Conservation (phyloP, 2,329 filamentous ascomycete genomes). For the Aspergillus amoenus region DNA sequence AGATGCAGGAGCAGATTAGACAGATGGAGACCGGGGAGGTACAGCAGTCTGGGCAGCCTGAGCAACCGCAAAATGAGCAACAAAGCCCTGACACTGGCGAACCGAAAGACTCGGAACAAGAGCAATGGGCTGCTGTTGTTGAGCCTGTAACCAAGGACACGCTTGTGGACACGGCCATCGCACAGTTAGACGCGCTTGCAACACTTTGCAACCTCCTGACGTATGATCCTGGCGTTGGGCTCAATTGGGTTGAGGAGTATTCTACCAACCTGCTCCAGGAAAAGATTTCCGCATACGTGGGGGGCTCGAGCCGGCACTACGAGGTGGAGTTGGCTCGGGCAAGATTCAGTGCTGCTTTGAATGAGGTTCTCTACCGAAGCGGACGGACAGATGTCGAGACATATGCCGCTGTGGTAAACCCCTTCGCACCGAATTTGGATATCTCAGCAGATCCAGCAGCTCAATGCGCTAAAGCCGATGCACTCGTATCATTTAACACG, state of each 20-base stretch:
- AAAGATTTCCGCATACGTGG: constrained; percentile 55
- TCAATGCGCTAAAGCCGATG: constrained; percentile 57
- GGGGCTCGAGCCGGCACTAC: constrained; percentile 44
- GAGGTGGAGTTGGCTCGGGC: constrained; percentile 57
- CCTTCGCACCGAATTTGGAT: constrained; percentile 42
- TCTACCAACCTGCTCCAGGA: constrained; percentile 53
- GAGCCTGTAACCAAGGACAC: constrained; percentile 64
- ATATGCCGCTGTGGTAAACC: constrained; percentile 48
- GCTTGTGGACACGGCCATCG: constrained; percentile 67
- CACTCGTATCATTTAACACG: constrained; percentile 55
- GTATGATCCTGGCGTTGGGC: constrained; percentile 41
- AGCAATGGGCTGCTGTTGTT: constrained; percentile 66
- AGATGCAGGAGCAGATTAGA: constrained; percentile 45
- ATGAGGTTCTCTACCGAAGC: constrained; percentile 57
- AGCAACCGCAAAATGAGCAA: constrained; percentile 15
- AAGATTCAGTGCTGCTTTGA: constrained; percentile 56
- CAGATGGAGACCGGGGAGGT: constrained; percentile 35
- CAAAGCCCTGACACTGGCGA: constrained; percentile 16
- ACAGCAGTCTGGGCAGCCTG: constrained; percentile 5
- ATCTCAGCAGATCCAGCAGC: constrained; percentile 48
- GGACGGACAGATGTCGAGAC: constrained; percentile 50
- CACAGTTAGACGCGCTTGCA: constrained; percentile 59
- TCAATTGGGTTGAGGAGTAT: constrained; percentile 60
- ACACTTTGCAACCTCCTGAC: constrained; percentile 52
- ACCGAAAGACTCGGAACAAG: constrained; percentile 36